Evolutionary conservation across 306 rosid genomes (phyloP).

Genomic region (Herpetospermum pedunculosum): DNA sequence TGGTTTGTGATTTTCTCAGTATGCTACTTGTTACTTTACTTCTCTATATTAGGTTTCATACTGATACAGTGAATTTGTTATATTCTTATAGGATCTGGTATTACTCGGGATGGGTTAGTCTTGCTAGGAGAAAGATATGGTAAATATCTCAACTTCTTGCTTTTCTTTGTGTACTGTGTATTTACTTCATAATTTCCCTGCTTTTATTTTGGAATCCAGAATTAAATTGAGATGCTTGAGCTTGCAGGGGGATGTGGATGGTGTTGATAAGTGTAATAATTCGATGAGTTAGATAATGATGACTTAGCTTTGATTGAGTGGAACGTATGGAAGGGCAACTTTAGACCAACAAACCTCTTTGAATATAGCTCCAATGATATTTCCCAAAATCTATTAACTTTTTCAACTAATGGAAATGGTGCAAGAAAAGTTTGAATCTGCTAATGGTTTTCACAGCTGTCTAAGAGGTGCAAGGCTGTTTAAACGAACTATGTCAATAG

Average conservation of each 20-base stretch:
- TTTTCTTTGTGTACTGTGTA: constrained; percentile 3
- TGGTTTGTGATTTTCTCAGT: constrained; percentile 31
- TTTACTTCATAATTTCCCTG: background rate
- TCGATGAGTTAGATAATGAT: background rate
- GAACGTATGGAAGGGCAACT: background rate
- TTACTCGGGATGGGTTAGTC: constrained; percentile 70
- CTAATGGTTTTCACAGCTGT: background rate
- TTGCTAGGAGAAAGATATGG: constrained; percentile 87
- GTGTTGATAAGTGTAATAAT: background rate
- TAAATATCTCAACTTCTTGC: constrained; percentile 9
- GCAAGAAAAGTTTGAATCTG: background rate
- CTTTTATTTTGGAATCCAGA: background rate
- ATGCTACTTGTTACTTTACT: background rate
- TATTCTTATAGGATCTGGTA: constrained; percentile 53
- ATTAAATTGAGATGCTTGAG: background rate
- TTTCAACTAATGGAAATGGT: background rate
- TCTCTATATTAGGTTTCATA: background rate
- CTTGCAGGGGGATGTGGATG: background rate
- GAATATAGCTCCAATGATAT: background rate
- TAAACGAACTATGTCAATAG: background rate
- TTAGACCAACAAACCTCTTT: background rate
- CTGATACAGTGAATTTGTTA: background rate
- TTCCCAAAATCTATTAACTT: background rate
- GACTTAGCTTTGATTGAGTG: background rate
- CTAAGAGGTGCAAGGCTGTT: background rate